Percentiles rank a stretch among this genome's conserved stretches.
These are phyloP conservation scores for Sugiyamaella americana DNA, from an alignment of 805 yeast genomes.

Conservation along the genomic window DNA sequence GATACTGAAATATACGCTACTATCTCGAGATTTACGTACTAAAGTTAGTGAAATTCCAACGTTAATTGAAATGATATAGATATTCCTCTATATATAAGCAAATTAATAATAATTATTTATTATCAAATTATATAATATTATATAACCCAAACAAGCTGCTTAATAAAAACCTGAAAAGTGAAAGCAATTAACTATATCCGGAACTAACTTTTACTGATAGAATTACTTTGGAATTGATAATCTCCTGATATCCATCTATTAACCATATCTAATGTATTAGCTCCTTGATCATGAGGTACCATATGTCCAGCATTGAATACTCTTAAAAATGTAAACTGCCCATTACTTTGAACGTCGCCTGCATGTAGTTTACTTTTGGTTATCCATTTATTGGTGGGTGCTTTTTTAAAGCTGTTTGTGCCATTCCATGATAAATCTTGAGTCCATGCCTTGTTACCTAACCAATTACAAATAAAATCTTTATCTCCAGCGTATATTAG, in stretches of 20 bases:
- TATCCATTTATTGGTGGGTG: conserved; percentile 37
- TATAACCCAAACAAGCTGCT: too few relatives aligned
- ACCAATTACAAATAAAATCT: conserved; percentile 89
- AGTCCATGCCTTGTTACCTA: conserved; percentile 84
- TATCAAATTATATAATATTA: too few relatives aligned
- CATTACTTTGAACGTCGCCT: conserved; percentile 67
- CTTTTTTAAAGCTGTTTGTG: conserved; percentile 41
- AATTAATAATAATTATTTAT: too few relatives aligned
- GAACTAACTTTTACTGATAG: too few relatives aligned
- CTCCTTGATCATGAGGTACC: conserved; percentile 83
- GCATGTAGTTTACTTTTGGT: conserved; percentile 34
- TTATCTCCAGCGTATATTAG: conserved; percentile 92
- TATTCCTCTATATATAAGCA: too few relatives aligned
- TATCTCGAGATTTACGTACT: too few relatives aligned
- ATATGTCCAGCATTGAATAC: conserved; percentile 83
- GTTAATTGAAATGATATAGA: too few relatives aligned
- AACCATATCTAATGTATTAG: conserved; percentile 66
- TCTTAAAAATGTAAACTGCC: conserved; percentile 69
- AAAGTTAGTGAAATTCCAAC: too few relatives aligned
- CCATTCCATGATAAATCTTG: conserved; percentile 62
- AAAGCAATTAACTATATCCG: too few relatives aligned
- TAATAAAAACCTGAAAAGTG: too few relatives aligned
- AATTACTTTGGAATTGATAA: conserved; percentile 38
- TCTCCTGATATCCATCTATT: conserved; percentile 67
- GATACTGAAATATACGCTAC: too few relatives aligned